These are phyloP conservation scores for Mucor ambiguus DNA, from an alignment of 371 early-diverging fungal species.

Conservation along the genomic window DNA sequence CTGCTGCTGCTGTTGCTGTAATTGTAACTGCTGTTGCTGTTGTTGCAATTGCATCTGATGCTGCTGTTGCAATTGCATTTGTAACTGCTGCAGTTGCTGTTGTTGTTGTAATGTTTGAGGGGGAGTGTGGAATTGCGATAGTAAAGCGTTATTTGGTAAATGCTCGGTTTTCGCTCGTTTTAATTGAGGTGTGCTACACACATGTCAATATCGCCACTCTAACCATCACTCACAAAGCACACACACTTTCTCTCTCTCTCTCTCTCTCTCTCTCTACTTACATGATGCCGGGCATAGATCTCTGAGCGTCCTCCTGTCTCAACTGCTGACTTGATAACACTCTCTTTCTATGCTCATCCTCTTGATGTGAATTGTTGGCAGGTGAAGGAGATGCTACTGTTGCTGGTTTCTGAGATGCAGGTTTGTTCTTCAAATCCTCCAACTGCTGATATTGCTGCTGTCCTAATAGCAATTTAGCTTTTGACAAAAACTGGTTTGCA, in stretches of 20 bases:
- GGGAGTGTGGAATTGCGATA: constrained; percentile 17
- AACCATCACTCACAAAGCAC: too few relatives aligned
- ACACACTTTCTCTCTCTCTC: too few relatives aligned
- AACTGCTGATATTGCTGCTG: constrained; percentile 47
- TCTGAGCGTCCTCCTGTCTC: constrained; percentile 31
- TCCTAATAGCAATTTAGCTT: constrained; percentile 41
- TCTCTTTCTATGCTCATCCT: constrained; percentile 12
- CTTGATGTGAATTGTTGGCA: neutral
- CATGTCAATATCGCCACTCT: neutral
- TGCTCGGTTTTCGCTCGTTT: constrained; percentile 29
- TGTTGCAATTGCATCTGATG: constrained; percentile 10
- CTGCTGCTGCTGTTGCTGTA: constrained; percentile 15
- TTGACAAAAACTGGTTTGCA: constrained; percentile 39
- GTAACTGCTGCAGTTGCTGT: constrained; percentile 17
- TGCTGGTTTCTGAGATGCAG: constrained; percentile 4
- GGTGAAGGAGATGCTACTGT: constrained; percentile 4
- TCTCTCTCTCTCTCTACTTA: constrained; percentile 18
- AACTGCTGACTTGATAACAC: neutral
- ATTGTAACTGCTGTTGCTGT: constrained; percentile 12
- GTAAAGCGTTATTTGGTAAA: constrained; percentile 4
- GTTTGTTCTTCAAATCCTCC: constrained; percentile 46
- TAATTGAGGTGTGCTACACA: constrained; percentile 16
- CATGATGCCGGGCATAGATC: constrained; percentile 36
- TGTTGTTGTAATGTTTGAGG: constrained; percentile 19
- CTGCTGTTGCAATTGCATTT: constrained; percentile 12